A percentile compares a stretch with the other conserved stretches of the same genome.
These are phyloP conservation scores for Musa beccarii DNA, from an alignment of 176 grass and related monocot species.

Conservation along the genomic window DNA sequence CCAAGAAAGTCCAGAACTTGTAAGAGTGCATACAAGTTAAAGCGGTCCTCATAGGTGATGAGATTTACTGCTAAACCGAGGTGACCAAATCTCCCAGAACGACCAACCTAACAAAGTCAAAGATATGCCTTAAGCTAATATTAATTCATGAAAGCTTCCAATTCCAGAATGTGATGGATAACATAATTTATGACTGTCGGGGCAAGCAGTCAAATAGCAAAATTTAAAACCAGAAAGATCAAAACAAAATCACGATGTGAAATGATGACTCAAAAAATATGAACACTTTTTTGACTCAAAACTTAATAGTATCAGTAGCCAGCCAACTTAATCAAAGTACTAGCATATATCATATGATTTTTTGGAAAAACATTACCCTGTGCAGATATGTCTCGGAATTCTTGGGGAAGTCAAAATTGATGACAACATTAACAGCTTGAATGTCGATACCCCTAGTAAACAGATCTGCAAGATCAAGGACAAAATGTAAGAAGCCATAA, in stretches of 20 bases:
- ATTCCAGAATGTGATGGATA: too few relatives aligned
- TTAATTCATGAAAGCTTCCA: too few relatives aligned
- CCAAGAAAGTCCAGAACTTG: neutral
- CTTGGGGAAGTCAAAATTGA: constrained; percentile 21
- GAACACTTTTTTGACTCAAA: neutral
- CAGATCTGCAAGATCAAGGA: neutral
- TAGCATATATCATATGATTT: neutral
- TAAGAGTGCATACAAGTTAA: constrained; percentile 45
- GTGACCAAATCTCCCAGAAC: constrained; percentile 63
- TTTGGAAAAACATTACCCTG: neutral
- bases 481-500: neutral
- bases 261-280: too few relatives aligned
- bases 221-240: too few relatives aligned
- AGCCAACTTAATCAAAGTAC: neutral
- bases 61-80: constrained; percentile 69
- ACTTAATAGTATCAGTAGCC: too few relatives aligned
- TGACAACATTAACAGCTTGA: constrained; percentile 25
- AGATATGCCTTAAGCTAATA: neutral
- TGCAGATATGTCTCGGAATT: constrained; percentile 18
- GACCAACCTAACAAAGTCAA: constrained; percentile 42
- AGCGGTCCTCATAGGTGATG: constrained; percentile 65
- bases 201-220: too few relatives aligned
- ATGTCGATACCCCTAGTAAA: constrained; percentile 22
- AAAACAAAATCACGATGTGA: too few relatives aligned
- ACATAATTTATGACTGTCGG: too few relatives aligned